phyloP scores from a whole-genome alignment of 495 filamentous ascomycete species.

The Lepidopterella palustris region DNA sequence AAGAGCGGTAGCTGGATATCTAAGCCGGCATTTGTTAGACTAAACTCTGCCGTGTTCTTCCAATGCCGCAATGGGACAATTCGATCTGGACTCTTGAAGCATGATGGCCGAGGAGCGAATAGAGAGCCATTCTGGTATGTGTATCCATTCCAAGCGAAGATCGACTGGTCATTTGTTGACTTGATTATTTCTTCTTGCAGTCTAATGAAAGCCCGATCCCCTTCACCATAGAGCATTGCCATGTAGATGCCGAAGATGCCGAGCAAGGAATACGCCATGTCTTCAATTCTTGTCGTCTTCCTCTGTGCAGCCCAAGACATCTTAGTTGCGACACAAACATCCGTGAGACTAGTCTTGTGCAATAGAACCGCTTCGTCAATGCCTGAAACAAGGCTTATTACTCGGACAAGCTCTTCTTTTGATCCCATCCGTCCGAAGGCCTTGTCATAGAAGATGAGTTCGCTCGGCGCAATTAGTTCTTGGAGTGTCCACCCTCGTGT shows the following conservation, averaged over 20 bases:
- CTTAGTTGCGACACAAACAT: not conserved
- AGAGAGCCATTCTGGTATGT: not conserved
- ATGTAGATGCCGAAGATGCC: conserved; percentile 9
- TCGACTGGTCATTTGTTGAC: not conserved
- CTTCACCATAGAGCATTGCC: conserved; percentile 11
- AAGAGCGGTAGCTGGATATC: not conserved
- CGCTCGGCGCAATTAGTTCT: conserved; percentile 9
- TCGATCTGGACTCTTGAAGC: not conserved
- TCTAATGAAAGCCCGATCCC: not conserved
- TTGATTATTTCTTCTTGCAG: conserved; percentile 12
- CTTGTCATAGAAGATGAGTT: not conserved
- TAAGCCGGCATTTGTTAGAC: not conserved
- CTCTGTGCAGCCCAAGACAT: conserved; percentile 9
- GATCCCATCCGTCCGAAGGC: not conserved
- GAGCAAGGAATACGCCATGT: conserved; percentile 6
- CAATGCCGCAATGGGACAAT: not conserved
- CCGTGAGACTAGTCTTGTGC: not conserved
- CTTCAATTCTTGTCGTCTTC: conserved; percentile 6
- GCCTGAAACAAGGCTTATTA: not conserved
- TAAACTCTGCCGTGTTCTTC: not conserved
- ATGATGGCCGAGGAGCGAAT: not conserved
- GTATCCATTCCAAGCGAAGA: conserved; percentile 9
- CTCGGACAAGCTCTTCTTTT: not conserved
- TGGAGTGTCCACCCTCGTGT: conserved; percentile 2
- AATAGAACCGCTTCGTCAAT: not conserved